Percentiles rank a stretch among this genome's conserved stretches.
phyloP scores from a whole-genome alignment of 2,329 filamentous ascomycete species.

The Alternaria tenuissima region DNA sequence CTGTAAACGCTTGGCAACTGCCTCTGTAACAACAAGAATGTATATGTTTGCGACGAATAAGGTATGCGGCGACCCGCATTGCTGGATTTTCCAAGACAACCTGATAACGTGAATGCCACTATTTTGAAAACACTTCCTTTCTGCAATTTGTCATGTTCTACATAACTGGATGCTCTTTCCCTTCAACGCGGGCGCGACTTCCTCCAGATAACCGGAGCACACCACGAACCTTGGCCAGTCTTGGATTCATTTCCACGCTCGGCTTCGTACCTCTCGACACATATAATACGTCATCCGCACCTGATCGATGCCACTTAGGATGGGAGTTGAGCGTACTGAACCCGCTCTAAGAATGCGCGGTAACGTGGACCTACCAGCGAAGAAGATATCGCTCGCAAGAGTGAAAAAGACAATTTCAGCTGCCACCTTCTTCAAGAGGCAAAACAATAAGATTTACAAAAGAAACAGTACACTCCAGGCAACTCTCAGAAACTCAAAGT shows the following conservation, averaged over 20 bases:
- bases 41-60: slow-evolving; percentile 1
- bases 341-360: not conserved
- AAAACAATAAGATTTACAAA: slow-evolving; percentile 14
- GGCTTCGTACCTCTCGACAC: not conserved
- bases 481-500: not conserved
- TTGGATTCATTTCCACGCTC: slow-evolving; percentile 5
- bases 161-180: not conserved
- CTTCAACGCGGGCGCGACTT: slow-evolving; percentile 9
- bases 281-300: not conserved
- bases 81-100: not conserved
- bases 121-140: not conserved
- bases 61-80: not conserved
- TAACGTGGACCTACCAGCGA: not conserved
- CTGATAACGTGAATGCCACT: not conserved
- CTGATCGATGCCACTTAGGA: not conserved
- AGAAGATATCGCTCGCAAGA: not conserved
- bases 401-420: slow-evolving; percentile 30
- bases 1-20: not conserved
- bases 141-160: not conserved
- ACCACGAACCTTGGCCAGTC: slow-evolving; percentile 7
- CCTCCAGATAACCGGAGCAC: slow-evolving; percentile 15
- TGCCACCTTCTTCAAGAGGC: slow-evolving; percentile 39
- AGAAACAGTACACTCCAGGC: not conserved
- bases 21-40: slow-evolving; percentile 10
- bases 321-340: slow-evolving; percentile 3